These are phyloP conservation scores for Vitis hybrid DNA, from an alignment of 177 flowering plant species.

Conservation along the genomic window DNA sequence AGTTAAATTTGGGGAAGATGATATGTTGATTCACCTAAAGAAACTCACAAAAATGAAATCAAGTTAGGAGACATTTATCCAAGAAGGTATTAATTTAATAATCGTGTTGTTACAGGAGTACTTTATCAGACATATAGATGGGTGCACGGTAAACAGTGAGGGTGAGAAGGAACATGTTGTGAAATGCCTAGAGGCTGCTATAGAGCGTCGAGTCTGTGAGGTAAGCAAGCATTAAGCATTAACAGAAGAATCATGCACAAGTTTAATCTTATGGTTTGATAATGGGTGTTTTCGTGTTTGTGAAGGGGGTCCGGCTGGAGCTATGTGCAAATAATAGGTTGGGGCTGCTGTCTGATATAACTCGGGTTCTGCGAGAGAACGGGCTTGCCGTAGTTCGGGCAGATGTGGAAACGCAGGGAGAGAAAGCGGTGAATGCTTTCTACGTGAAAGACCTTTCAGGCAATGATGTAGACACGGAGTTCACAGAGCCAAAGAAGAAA, in stretches of 20 bases:
- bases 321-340: constrained; percentile 43
- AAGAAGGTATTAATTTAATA: background rate
- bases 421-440: constrained; percentile 46
- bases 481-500: constrained; percentile 47
- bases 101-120: constrained; percentile 42
- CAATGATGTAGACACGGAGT: constrained; percentile 50
- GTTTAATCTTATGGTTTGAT: too few relatives aligned
- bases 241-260: too few relatives aligned
- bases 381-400: constrained; percentile 54
- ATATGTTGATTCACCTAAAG: too few relatives aligned
- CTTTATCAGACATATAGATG: constrained; percentile 51
- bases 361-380: constrained; percentile 50
- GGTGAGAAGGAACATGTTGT: constrained; percentile 38
- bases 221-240: constrained; percentile 13
- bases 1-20: too few relatives aligned
- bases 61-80: too few relatives aligned
- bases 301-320: constrained; percentile 52
- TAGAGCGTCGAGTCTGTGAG: constrained; percentile 62
- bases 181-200: constrained; percentile 63
- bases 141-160: constrained; percentile 36
- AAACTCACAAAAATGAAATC: too few relatives aligned
- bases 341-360: constrained; percentile 57
- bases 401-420: constrained; percentile 53
- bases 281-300: background rate
- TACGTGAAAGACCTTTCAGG: constrained; percentile 53